Base-by-base conservation (phyloP, 306 rosid species). In the Vigna radiata region DNA sequence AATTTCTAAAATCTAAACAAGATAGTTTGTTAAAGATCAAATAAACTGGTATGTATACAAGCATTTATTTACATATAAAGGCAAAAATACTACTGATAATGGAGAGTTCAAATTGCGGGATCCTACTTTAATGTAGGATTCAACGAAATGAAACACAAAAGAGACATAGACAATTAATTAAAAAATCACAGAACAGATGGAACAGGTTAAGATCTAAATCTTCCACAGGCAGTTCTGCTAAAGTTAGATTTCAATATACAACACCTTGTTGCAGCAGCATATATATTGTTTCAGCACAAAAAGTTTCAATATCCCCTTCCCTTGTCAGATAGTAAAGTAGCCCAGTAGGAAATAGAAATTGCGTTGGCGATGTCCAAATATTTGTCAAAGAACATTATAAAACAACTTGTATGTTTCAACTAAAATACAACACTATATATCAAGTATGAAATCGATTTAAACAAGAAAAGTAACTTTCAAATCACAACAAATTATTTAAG, bases 61-160 rank as follows among this genome's bases (percentile, higher is more conserved):
- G 19, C 55, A 49, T 49, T 2, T 6, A 16, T 8, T 16, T 16
- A 16, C 1, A 16, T 0, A 48, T 2, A 25, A 25, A 25, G 27
- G 27, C 3, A 8, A 49, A 49, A 49, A 41, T 5, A 6, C 55
- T 16, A 6, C 1, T 49, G 19, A 49, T 16, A 49, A 77, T 10
- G 47, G 4, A 43, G 48, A 11, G 15, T 43, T 43, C 48, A 43
- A 53, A 12, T 41, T 47, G 39, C 36, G 41, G 33, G 47, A 18
- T 66, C 46, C 15, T 39, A 39, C 25, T 33, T 59, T 12, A 36
- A 17, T 52, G 18, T 31, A 70, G 48, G 52, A 29, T 14, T 47
- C 59, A 69, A 33, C 12, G 53, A 70, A 67, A 70, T 17, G 76
- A 31, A 52, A 31, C 18, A 17, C 53, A 17, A 52, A 70, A 49